Base-by-base conservation (phyloP, 106 monocot genomes). In the Acorus gramineus region DNA sequence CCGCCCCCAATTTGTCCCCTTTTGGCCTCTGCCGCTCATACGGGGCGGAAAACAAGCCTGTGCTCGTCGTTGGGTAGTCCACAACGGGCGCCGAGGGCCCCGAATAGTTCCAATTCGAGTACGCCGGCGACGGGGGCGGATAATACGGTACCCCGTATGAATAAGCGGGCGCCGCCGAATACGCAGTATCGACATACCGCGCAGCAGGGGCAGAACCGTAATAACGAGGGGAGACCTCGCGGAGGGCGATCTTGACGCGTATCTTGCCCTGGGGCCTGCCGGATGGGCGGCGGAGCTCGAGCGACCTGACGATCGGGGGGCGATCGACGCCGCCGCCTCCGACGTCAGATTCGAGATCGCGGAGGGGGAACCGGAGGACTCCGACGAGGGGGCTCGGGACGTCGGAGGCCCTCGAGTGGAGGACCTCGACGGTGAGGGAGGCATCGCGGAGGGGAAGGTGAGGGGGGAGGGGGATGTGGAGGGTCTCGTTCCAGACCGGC, bases 401-500 rank as follows among this genome's bases (percentile, higher is more conserved):
- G 71, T 98, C 91, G 11, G 88, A 91, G 59, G 87, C 87, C 64
- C 88, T 98, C 77, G 91, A 87, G 77, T 98, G 96, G 81, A 98
- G 83, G 46, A 91, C 53, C 11, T 98, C 96, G 63, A 98, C 55
- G 72, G 78, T 78, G 71, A 98, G 76, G 72, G 71, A 51, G 5
- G 74, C 55, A 12, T 69, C 75, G 61, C 64, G 62, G 14, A 55
- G 68, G 49, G 63, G 52, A 66, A 62, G 50, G 64, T 63, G 6
- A 8, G 49, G 61, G 4, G 90, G 74, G 64, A 98, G 71, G 65
- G 82, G 81, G 48, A 94, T 71, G 57, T 58, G 11, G 64, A 93
- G 81, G 69, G 79, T 77, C 71, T 98, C 96, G 81, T 98, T 91
- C 96, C 91, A 98, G 11, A 91, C 81, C 6, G 96, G 96, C 3